phyloP scores from a whole-genome alignment of 2,329 filamentous ascomycete genomes.

The Aspergillus udagawae region DNA sequence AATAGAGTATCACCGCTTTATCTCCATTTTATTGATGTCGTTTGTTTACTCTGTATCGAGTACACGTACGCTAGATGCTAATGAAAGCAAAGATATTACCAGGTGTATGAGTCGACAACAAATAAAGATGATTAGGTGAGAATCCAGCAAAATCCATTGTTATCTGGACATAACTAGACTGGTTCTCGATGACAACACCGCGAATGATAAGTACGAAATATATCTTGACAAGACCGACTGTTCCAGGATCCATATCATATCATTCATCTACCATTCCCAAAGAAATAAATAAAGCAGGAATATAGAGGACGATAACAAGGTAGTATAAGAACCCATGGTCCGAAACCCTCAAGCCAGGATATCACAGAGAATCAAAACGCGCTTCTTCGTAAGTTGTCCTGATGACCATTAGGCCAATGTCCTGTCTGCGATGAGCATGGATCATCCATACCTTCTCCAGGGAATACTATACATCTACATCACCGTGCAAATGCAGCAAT shows the following conservation, averaged over 20 bases:
- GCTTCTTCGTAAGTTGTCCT: background rate
- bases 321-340: background rate
- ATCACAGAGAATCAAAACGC: background rate
- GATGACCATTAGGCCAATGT: background rate
- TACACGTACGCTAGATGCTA: background rate
- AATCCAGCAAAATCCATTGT: no score
- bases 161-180: no score
- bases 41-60: background rate
- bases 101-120: no score
- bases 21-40: background rate
- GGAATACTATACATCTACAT: constrained; percentile 26
- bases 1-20: background rate
- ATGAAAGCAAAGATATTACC: background rate
- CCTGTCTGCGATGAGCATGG: background rate
- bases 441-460: background rate
- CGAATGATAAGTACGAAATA: no score
- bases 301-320: background rate
- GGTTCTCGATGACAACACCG: no score
- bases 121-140: no score
- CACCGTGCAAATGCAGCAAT: constrained; percentile 39
- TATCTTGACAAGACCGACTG: no score
- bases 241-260: no score
- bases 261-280: no score
- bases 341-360: background rate
- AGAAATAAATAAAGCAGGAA: background rate